Base-by-base conservation (phyloP, 495 filamentous ascomycete species). In the Podospora australis region DNA sequence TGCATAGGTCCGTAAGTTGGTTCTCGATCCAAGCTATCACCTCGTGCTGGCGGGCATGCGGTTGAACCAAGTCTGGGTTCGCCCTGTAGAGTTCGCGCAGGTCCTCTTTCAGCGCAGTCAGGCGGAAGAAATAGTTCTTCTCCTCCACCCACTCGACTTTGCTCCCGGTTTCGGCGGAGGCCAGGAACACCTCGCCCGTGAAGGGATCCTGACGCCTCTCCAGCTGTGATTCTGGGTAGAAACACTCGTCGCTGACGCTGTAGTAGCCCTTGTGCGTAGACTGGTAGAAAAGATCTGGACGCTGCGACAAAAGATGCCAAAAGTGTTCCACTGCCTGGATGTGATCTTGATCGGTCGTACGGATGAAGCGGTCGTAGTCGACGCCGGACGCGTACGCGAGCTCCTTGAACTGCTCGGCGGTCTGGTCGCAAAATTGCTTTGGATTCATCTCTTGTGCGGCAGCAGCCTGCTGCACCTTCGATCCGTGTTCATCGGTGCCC, bases 401-500 rank as follows among this genome's bases (percentile, higher is more conserved):
- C 13, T 74, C 67, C 74, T 84, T 55, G 61, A 89, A 89, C 34
- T 74, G 73, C 43, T 77, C 73, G 8, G 85, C 75, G 20, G 77
- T 82, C 36, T 69, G 62, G 63, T 88, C 77, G 60, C 79, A 82
- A 40, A 81, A 72, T 26, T 66, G 60, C 52, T 73, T 73, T 2
- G 79, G 77, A 0, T 60, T 58, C 11, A 69, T 56, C 10, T 77
- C 77, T 6, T 84, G 80, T 54, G 75, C 67, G 13, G 70, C 68
- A 3, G 92, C 87, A 1, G 92, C 92, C 65, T 80, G 83, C 64
- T 98, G 92, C 42, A 98, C 84, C 78, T 98, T 97, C 82, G 95
- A 89, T 14, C 92, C 92, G 63, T 98, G 90, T 62, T 98, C 92
- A 64, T 98, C 92, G n/a, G 89, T 96, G 23, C 92, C 92, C 0